Conservation (phyloP, 208 protist genomes). For the Leishmania martiniquensis region DNA sequence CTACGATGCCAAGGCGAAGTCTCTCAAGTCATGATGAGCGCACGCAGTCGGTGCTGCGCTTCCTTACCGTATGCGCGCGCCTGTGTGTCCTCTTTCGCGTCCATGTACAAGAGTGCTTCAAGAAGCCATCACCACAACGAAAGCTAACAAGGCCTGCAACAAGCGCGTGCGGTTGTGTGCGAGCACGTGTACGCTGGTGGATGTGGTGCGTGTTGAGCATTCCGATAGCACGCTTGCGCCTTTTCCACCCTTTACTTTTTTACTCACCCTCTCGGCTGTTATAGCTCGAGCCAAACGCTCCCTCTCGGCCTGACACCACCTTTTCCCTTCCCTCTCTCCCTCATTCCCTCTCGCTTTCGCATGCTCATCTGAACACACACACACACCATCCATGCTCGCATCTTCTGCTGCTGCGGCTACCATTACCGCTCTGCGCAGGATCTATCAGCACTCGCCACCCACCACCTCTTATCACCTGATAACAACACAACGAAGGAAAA, state of each 20-base stretch:
- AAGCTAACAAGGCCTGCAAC: not conserved
- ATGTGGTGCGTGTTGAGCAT: not conserved
- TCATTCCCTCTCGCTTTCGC: not conserved
- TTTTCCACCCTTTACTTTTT: not conserved
- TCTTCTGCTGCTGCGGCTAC: not conserved
- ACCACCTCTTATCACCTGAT: not conserved
- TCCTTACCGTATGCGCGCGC: not conserved
- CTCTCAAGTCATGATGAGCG: not conserved
- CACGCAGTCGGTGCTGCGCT: not conserved
- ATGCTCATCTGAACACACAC: not conserved
- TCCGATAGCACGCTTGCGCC: not conserved
- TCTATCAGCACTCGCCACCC: not conserved
- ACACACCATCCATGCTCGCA: not conserved
- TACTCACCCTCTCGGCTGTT: not conserved
- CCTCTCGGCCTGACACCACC: not conserved
- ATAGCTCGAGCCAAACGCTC: not conserved
- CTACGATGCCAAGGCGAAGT: conserved; percentile 50
- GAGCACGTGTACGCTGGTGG: not conserved
- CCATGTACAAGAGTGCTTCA: not conserved
- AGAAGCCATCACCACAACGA: not conserved
- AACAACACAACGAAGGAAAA: not conserved
- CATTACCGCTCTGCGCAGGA: not conserved
- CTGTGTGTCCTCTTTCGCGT: not conserved
- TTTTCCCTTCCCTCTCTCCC: not conserved
- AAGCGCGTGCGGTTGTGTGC: not conserved